Conservation (phyloP, 2,329 filamentous ascomycete species). For the Ophiosphaerella narmari region DNA sequence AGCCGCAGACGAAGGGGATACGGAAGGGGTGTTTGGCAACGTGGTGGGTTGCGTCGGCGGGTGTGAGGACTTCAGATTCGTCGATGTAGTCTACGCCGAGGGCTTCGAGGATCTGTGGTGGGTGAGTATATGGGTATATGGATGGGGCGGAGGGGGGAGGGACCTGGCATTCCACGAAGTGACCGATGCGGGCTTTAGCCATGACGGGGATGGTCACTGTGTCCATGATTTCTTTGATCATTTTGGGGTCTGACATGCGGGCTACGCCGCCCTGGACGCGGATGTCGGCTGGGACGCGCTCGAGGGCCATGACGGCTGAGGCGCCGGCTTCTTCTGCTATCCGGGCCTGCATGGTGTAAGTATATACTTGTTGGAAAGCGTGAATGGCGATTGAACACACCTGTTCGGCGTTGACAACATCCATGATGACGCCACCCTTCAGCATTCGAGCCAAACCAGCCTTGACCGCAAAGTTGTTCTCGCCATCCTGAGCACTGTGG, state of each 20-base stretch:
- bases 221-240: conserved; percentile 95
- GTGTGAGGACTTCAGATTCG: conserved; percentile 96
- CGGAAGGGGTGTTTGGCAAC: conserved; percentile 85
- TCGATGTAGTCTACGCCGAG: conserved; percentile 98
- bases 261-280: conserved; percentile 89
- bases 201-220: conserved; percentile 98
- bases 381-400: conserved; percentile 45
- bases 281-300: conserved; percentile 96
- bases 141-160: neutral
- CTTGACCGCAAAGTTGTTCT: conserved; percentile 81
- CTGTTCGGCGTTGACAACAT: conserved; percentile 90
- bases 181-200: conserved; percentile 97
- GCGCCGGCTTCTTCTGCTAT: conserved; percentile 98
- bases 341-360: conserved; percentile 65
- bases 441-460: conserved; percentile 95
- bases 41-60: conserved; percentile 87
- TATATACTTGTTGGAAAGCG: neutral
- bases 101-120: conserved; percentile 79
- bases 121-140: neutral
- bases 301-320: conserved; percentile 96
- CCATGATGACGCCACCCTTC: conserved; percentile 99
- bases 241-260: conserved; percentile 91
- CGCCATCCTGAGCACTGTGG: conserved; percentile 49
- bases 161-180: conserved; percentile 94
- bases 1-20: conserved; percentile 94